phyloP scores from a whole-genome alignment of 495 filamentous ascomycete species.

The Sordaria brevicollis region DNA sequence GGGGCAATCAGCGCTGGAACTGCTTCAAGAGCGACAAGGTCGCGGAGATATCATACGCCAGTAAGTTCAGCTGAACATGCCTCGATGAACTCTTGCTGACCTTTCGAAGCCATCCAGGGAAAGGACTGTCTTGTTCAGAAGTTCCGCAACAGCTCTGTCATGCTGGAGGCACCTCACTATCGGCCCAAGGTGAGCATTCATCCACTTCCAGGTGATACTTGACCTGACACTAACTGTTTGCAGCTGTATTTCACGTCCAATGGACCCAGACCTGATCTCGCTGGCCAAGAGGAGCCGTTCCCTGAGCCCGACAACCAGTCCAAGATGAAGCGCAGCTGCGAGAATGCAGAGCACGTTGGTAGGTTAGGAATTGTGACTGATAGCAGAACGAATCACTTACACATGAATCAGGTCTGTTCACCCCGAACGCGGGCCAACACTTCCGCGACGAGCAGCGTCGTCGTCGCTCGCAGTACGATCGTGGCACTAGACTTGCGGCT shows the following conservation, averaged over 20 bases:
- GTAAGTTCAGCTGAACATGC: conserved; percentile 40
- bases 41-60: conserved; percentile 88
- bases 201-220: neutral
- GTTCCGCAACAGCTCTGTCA: conserved; percentile 92
- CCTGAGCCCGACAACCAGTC: conserved; percentile 71
- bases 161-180: conserved; percentile 70
- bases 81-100: conserved; percentile 4
- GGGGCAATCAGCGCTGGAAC: conserved; percentile 69
- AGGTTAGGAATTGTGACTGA: conserved; percentile 18
- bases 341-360: conserved; percentile 81
- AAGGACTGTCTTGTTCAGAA: conserved; percentile 83
- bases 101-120: conserved; percentile 67
- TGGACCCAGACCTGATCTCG: conserved; percentile 28
- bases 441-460: conserved; percentile 67
- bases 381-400: neutral
- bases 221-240: conserved; percentile 3
- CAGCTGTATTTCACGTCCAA: conserved; percentile 43
- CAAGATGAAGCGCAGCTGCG: conserved; percentile 74
- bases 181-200: conserved; percentile 61
- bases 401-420: conserved; percentile 50
- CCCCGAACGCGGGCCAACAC: conserved; percentile 61
- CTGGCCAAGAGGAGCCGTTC: conserved; percentile 57
- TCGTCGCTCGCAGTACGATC: conserved; percentile 66
- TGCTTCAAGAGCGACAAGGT: conserved; percentile 76
- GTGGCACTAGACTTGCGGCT: conserved; percentile 52